Evolutionary conservation across 139 green algal genomes (phyloP).

Genomic region (Chlamydomonas sp.): DNA sequence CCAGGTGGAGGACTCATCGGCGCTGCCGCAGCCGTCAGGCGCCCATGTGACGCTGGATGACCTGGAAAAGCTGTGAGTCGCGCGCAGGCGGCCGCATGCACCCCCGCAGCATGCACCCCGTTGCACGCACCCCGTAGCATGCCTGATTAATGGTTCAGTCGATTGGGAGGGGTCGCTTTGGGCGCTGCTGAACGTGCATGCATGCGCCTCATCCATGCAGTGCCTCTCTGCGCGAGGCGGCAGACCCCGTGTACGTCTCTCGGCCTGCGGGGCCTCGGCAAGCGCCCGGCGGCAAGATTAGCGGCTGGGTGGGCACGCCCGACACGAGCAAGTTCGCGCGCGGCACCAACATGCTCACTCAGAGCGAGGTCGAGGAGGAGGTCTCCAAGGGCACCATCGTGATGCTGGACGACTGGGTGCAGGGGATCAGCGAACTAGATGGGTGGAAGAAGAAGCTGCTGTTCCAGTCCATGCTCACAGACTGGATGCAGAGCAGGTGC

Average conservation of each 20-base stretch:
- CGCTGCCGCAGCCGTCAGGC: background rate
- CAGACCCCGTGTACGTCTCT: background rate
- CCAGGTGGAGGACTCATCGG: conserved; percentile 1
- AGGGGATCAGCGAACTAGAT: conserved; percentile 5
- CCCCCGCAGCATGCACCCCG: no score
- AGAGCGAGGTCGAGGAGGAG: conserved; percentile 29
- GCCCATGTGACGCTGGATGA: conserved; percentile 24
- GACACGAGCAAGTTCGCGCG: conserved; percentile 26
- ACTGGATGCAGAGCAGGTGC: conserved; percentile 18
- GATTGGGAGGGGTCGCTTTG: no score
- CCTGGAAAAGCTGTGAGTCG: conserved; percentile 18
- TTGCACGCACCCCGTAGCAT: no score
- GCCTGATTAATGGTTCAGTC: no score
- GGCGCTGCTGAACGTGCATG: no score
- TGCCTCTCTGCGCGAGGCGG: background rate
- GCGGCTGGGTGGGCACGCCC: conserved; percentile 30
- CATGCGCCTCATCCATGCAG: no score
- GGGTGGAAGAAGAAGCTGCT: conserved; percentile 12
- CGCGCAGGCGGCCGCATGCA: no score
- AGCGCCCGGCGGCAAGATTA: background rate
- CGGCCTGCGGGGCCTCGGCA: conserved; percentile 7
- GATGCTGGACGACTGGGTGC: conserved; percentile 7
- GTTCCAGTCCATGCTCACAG: background rate
- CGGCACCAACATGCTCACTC: conserved; percentile 14
- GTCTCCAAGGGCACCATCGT: conserved; percentile 26